These are phyloP conservation scores for Salix viminalis DNA, from an alignment of 345 rosid genomes.

Conservation along the genomic window DNA sequence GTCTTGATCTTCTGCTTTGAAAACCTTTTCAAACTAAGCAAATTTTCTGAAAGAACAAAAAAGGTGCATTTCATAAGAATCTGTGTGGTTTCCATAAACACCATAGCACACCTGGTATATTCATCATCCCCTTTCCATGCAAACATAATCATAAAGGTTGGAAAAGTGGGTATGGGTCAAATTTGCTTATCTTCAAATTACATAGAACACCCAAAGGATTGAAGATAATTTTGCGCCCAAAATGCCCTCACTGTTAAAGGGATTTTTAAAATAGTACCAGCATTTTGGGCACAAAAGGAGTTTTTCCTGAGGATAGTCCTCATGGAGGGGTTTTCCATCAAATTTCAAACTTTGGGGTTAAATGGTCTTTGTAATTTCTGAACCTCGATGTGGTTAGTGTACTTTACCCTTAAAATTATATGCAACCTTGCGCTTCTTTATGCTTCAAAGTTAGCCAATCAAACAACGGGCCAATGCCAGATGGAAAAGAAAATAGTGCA, in stretches of 20 bases:
- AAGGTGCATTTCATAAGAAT: conserved; percentile 15
- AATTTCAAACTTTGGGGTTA: too few species aligned
- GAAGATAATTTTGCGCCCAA: too few species aligned
- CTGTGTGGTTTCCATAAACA: neutral
- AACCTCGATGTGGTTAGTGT: too few species aligned
- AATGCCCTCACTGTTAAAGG: too few species aligned
- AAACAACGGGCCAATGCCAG: neutral
- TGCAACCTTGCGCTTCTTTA: too few species aligned
- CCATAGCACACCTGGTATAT: neutral
- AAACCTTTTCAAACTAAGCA: conserved; percentile 79
- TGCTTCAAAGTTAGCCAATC: neutral
- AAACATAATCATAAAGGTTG: neutral
- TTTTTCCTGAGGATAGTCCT: too few species aligned
- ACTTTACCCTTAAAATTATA: too few species aligned
- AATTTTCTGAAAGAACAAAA: conserved; percentile 39
- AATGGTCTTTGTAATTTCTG: neutral
- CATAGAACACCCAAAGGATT: too few species aligned
- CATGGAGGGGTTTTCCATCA: too few species aligned
- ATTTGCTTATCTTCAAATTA: neutral
- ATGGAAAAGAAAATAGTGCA: neutral
- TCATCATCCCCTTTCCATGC: neutral
- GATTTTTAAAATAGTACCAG: too few species aligned
- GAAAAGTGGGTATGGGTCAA: neutral
- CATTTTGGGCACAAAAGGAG: too few species aligned
- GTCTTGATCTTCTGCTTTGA: conserved; percentile 70